These are phyloP conservation scores for Vaccinium vitisidaea DNA, from an alignment of 148 eudicot species.

Conservation along the genomic window DNA sequence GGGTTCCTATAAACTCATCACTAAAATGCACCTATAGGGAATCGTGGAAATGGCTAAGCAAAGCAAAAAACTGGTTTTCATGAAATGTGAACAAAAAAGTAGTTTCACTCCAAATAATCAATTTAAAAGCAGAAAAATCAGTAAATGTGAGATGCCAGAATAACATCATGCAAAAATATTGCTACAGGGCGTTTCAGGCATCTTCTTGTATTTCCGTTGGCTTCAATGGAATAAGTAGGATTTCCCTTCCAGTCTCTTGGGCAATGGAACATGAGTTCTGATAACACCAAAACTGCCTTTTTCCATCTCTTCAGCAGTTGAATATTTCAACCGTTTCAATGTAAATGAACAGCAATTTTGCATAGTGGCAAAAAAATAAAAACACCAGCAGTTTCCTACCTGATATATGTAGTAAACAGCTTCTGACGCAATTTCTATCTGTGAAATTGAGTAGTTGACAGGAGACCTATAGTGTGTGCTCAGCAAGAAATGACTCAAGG, in stretches of 20 bases:
- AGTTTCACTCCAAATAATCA: neutral
- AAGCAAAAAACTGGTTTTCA: neutral
- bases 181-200: neutral
- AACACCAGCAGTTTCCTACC: slow-evolving; percentile 35
- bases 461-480: slow-evolving; percentile 77
- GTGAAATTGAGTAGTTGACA: slow-evolving; percentile 65
- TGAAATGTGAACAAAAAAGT: neutral
- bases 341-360: neutral
- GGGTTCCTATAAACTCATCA: neutral
- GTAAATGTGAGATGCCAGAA: neutral
- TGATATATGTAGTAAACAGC: slow-evolving; percentile 67
- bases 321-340: neutral
- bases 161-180: neutral
- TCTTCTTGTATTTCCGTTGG: neutral
- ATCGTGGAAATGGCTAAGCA: neutral
- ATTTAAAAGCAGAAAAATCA: neutral
- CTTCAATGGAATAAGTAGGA: neutral
- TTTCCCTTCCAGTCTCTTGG: neutral
- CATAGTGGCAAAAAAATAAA: neutral
- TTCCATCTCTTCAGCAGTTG: neutral
- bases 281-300: neutral
- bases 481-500: slow-evolving; percentile 78
- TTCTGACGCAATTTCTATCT: slow-evolving; percentile 70
- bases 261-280: neutral
- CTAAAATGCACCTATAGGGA: neutral